phyloP scores from a whole-genome alignment of 2,329 filamentous ascomycete species.

The Colletotrichum sp. region DNA sequence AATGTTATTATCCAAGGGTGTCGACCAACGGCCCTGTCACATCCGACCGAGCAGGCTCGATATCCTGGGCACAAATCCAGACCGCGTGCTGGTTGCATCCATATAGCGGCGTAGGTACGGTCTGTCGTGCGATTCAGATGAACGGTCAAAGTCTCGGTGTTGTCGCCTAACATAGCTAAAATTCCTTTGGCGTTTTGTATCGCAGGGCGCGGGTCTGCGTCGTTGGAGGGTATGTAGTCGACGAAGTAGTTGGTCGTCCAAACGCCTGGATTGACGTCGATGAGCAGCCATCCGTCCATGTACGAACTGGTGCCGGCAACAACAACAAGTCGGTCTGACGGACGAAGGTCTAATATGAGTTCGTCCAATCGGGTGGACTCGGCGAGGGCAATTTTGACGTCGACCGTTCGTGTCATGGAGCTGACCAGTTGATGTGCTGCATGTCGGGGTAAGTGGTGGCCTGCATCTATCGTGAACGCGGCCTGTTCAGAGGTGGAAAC shows the following conservation, averaged over 20 bases:
- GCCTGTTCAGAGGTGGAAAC: background rate
- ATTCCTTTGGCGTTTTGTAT: background rate
- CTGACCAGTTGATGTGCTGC: background rate
- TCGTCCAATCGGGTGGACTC: background rate
- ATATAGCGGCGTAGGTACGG: background rate
- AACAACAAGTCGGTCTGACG: background rate
- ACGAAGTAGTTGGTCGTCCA: background rate
- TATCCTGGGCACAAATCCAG: background rate
- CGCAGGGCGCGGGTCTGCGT: background rate
- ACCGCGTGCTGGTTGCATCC: background rate
- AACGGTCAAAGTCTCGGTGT: background rate
- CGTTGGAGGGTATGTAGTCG: background rate
- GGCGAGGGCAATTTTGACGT: background rate
- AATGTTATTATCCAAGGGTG: background rate
- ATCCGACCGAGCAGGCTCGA: background rate
- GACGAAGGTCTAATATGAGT: background rate
- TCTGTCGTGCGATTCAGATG: background rate
- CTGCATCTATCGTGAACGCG: background rate
- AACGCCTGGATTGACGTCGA: background rate
- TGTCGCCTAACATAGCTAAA: background rate
- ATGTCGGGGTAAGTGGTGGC: background rate
- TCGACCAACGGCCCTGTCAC: background rate
- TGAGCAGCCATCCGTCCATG: background rate
- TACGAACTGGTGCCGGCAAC: background rate
- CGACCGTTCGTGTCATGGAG: background rate